Base-by-base conservation (phyloP, 176 grass and related monocot species). In the Echinochloa phyllopogon region DNA sequence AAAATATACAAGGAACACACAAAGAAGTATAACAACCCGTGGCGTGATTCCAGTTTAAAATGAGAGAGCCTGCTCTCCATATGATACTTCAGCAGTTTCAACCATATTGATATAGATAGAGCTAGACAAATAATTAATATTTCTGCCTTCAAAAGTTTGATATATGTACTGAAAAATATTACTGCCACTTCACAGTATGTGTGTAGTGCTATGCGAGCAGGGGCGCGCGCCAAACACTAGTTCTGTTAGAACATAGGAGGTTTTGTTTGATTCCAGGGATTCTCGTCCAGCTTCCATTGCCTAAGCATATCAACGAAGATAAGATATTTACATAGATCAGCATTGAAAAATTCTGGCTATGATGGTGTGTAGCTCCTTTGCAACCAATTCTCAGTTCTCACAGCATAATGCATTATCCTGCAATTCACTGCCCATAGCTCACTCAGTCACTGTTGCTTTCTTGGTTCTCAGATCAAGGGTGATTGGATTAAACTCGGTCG, bases 261-360 rank as follows among this genome's bases (percentile, higher is more conserved):
- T 85, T 80, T 50, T 62, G 3, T 47, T 75, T 51, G 42, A 0
- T 85, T 68, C 23, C 69, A 98, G 96, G 96, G 5, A 95, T 98
- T 78, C 90, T 98, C 8, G 93, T 98, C 83, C 96, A 98, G 65
- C 93, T 98, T 72, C 96, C 96, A 66, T 83, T 98, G 59, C 96
- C 96, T 67, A 94, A 95, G 76, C 91, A 98, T 84, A 98, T 95
- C 74, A 92, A 98, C 60, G 93, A 98, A 86, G 96, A 96, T 69
- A 98, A 80, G 82, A 89, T 98, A 47, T 50, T 98, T 62, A 92
- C 55, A 4, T 89, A 96, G 72, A 94, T 98, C 5, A 88, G 77
- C 78, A 91, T 98, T 39, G 89, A 96, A 41, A 98, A 98, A 89
- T 93, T 25, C 96, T 85, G 81, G 91, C 96, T 75, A 94, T 94